Base-by-base conservation (phyloP, 768 basidiomycete genomes). In the Favolaschia claudopus region DNA sequence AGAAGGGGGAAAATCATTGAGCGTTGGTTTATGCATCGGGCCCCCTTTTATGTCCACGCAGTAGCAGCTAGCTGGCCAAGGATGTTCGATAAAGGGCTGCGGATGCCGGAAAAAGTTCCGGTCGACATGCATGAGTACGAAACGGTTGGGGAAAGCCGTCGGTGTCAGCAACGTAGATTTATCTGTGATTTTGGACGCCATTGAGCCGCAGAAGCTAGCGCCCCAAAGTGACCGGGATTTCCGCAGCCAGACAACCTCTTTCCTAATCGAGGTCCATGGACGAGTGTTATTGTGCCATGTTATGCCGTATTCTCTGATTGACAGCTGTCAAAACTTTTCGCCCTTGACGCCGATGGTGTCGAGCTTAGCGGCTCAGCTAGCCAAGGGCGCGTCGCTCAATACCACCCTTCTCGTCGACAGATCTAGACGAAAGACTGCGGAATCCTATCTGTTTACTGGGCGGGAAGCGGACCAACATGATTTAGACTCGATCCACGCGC, bases 391-490 rank as follows among this genome's bases (percentile, higher is more conserved):
- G 9, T 96, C 95, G 7, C 78, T 95, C 28, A 96, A 97, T 74
- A 79, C 89, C 31, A 74, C 84, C 25, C 79, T 95, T 32, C 82
- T 96, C 8, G 79, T 86, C 67, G 85, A 89, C 68, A 77, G 84
- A 47, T 79, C 85, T 40, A 84, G 83, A 63, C 84, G 85, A 73
- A 91, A 82, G 73, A 78, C 76, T 15, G 74, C 84, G 0, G 86
- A 89, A 69, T 96, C 95, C 0, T 98, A 98, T 77, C 85, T 99
- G 32, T 97, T 96, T 73, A 86, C 90, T 14, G 86, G 89, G 36
- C 82, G 83, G 57, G 90, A 92, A 45, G 94, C 94, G 9, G 88
- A 92, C 66, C 79, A 86, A 55, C 91, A 97, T 71, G 95, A 99
- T 74, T 78, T 97, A 55, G 89, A 96, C 70, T 83, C 93, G 7